Evolutionary conservation across 75 land plant species (phyloP), one percentile per base, ranked within the genome.

Genomic region (Gnetum montanum): DNA sequence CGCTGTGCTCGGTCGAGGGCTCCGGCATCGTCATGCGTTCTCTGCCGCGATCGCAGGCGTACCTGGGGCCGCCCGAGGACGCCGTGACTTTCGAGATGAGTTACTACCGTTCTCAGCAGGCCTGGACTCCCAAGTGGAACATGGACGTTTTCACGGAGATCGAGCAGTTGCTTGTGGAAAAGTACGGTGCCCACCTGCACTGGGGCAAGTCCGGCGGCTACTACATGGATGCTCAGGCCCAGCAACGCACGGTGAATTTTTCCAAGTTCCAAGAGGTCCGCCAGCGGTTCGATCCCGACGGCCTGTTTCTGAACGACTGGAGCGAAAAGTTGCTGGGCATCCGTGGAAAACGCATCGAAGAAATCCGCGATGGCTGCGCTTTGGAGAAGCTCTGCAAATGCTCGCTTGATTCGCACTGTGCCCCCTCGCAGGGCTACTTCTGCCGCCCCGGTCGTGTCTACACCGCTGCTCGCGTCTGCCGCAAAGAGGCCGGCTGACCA

Each of bases 81-180:
- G n/a, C 49, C 10, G 72, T 46, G 31, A 50, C 34, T 16, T 24
- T 70, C 29, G 68, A 63, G 60, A 43, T 67, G 16, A 49, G 31
- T 20, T 66, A 50, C 54, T 71, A 59, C 48, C 41, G 74, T 8
- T 30, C 50, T 13, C 34, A 15, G 4, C 27, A 59, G 3, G 38
- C 36, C 40, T 33, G 34, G 2, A 40, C 1, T 25, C 45, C 73
- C 20, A 37, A 56, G 51, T 64, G 61, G 26, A 36, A 53, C 43
- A 30, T 53, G 48, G 74, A 71, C 13, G 72, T 71, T 16, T 29
- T 52, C 48, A 65, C 67, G n/a, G 64, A 58, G 73, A 45, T 71
- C 2, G 74, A 71, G 60, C 74, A 71, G 58, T 5, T 71, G 64
- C 18, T 56, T 34, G 28, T 71, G 36, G 60, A 57, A 27, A 71